Base-by-base conservation (phyloP, 164 flowering plant genomes). In the Chloranthus sessilifolius region DNA sequence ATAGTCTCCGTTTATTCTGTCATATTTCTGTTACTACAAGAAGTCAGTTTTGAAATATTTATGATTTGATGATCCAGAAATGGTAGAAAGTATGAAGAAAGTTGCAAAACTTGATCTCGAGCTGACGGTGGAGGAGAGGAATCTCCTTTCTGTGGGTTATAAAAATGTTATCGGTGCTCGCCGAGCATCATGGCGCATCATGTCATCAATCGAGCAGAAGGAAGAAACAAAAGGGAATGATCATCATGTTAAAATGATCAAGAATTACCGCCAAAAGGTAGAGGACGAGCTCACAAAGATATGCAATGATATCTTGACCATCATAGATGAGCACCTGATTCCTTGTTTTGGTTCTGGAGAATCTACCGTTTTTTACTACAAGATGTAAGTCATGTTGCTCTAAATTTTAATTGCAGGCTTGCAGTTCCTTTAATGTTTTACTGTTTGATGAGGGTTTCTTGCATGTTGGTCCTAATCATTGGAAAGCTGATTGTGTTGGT, bases 101-200 rank as follows among this genome's bases (percentile, higher is more conserved):
- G 65, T 61, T 47, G 65, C 65, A 7, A 61, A 54, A 33, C 59
- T 61, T 28, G 65, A 61, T 47, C 17, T 54, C 29, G 65, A 53
- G 22, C 52, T 61, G 53, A 61, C 65, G 7, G 65, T 61, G 20
- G 65, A 61, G 41, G 65, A 61, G 59, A 23, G 65, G 48, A 61
- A 61, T 38, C 58, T 61, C n/a, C 65, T 61, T 17, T 61, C 65
- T 8, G 65, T 61, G 33, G 65, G 65, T 31, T 61, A 61, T 31
- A 61, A 61, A 31, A 61, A 61, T 47, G 65, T 61, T 6, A 61
- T 61, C 47, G 65, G 65, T 41, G 53, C 65, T 37, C 65, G 65
- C 6, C 53, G 65, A 19, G 65, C 65, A 27, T 61, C 65, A 19
- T 61, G 65, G 65, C 59, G 65, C 46, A 53, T 60, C 50, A 60